phyloP scores from a whole-genome alignment of 805 yeast species.

The Schwanniomyces yamadae region DNA sequence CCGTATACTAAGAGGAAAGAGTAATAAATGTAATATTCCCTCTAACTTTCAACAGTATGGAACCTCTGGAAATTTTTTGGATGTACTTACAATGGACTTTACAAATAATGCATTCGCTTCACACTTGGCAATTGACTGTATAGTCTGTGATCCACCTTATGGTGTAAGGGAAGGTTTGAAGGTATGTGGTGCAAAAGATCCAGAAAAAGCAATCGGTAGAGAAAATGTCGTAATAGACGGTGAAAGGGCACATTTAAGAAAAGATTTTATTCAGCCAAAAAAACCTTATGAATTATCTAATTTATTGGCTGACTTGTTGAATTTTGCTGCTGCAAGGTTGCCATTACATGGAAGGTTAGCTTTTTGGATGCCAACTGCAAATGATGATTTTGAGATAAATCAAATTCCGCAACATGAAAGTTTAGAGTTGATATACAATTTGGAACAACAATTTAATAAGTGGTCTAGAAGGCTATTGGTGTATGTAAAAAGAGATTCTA shows the following conservation, averaged over 20 bases:
- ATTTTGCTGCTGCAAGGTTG: constrained; percentile 69
- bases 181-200: constrained; percentile 78
- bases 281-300: constrained; percentile 82
- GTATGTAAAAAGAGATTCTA: constrained; percentile 61
- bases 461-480: constrained; percentile 90
- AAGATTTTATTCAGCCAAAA: constrained; percentile 89
- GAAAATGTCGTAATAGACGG: constrained; percentile 78
- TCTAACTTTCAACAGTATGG: constrained; percentile 77
- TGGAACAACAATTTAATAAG: constrained; percentile 86
- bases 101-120: constrained; percentile 81
- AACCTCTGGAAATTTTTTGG: constrained; percentile 58
- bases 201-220: constrained; percentile 68
- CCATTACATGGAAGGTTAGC: constrained; percentile 78
- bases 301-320: constrained; percentile 72
- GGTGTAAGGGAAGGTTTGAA: constrained; percentile 95
- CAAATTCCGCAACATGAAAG: constrained; percentile 76
- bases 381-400: constrained; percentile 71
- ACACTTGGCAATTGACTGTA: constrained; percentile 66
- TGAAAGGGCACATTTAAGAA: constrained; percentile 67
- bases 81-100: constrained; percentile 88
- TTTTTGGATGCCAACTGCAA: constrained; percentile 98
- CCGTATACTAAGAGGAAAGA: constrained; percentile 70
- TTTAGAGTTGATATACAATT: constrained; percentile 65
- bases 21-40: constrained; percentile 47
- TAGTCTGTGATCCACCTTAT: constrained; percentile 96